Evolutionary conservation across 164 flowering plant species (phyloP).

Genomic region (Liquidambar formosana): DNA sequence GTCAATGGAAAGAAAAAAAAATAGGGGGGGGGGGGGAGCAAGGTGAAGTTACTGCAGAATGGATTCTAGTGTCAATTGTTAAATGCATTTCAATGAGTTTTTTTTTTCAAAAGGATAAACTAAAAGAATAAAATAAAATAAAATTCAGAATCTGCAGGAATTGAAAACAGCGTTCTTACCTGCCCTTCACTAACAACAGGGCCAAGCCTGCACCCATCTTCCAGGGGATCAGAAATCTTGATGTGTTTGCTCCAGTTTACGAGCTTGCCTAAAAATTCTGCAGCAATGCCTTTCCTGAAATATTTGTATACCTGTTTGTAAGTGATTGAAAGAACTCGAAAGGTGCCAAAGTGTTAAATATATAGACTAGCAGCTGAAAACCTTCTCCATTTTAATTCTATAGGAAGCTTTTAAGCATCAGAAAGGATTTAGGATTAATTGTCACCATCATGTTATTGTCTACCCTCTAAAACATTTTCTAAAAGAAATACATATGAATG

Average conservation of each 20-base stretch:
- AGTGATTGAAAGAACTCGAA: not conserved
- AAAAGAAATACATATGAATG: not conserved
- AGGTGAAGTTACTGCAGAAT: not conserved
- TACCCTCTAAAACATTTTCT: too few relatives aligned
- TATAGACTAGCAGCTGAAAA: too few relatives aligned
- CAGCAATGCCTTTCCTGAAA: conserved; percentile 84
- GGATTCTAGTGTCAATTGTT: not conserved
- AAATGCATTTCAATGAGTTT: too few relatives aligned
- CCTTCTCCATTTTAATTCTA: not conserved
- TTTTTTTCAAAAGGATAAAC: too few relatives aligned
- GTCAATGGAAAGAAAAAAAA: not conserved
- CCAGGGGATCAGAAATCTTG: conserved; percentile 90
- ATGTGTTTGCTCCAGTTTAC: conserved; percentile 75
- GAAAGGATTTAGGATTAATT: not conserved
- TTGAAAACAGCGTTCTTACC: conserved; percentile 39
- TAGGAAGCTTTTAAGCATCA: not conserved
- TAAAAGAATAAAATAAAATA: not conserved
- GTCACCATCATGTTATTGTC: not conserved
- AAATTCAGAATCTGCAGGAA: not conserved
- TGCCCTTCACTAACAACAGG: conserved; percentile 90
- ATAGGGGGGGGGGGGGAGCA: not conserved
- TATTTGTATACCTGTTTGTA: not conserved
- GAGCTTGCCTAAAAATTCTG: conserved; percentile 67
- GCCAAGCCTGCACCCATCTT: conserved; percentile 96
- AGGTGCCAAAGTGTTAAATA: too few relatives aligned